Percentiles rank a stretch among this genome's conserved stretches.
Evolutionary conservation across 108 stramenopile genomes (phyloP).

Genomic region (Fragilaria radians): DNA sequence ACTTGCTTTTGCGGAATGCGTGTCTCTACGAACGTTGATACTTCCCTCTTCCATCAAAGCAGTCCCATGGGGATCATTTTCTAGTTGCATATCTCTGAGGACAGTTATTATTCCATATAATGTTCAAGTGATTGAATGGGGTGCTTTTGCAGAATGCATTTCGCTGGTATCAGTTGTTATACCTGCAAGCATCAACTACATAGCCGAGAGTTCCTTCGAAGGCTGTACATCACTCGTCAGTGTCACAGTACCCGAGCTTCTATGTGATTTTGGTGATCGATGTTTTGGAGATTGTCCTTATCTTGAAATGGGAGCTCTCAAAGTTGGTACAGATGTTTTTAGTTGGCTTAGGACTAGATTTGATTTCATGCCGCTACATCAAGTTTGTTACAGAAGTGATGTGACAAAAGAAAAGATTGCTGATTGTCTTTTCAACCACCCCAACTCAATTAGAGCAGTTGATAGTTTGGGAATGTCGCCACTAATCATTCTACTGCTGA

Average conservation of each 20-base stretch:
- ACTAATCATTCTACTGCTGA: not conserved
- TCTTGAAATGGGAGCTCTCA: not conserved
- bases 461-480: not conserved
- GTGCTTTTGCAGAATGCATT: no score
- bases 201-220: no score
- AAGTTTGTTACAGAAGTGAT: not conserved
- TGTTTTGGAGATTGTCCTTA: not conserved
- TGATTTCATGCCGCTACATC: conserved; percentile 7
- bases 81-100: no score
- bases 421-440: not conserved
- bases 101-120: no score
- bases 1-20: not conserved
- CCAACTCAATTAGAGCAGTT: not conserved
- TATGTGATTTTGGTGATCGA: not conserved
- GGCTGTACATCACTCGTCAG: not conserved
- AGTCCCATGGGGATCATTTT: no score
- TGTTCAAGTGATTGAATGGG: no score
- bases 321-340: not conserved
- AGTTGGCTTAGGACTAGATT: not conserved
- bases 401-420: not conserved
- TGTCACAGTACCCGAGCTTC: not conserved
- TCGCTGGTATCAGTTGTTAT: no score
- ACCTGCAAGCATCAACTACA: no score
- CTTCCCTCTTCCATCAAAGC: no score
- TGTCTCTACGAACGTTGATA: no score